Base-by-base conservation (phyloP, 192 early-diverging fungal genomes). In the Coemansia sp. region DNA sequence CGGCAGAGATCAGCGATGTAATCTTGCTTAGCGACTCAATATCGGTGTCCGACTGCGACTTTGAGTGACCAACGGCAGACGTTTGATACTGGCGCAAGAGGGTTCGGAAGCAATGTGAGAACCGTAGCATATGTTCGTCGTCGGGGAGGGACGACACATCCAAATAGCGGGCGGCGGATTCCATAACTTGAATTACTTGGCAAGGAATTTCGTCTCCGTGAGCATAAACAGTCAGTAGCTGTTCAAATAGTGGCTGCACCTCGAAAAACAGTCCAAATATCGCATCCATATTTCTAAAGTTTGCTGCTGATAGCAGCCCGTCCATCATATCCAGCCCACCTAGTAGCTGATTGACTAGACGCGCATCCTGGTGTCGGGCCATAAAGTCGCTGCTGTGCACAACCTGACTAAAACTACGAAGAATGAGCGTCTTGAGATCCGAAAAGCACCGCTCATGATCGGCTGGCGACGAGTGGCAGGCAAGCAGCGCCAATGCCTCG, bases 301-400 rank as follows among this genome's bases (percentile, higher is more conserved):
- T 80, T 29, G 77, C 77, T 1, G 77, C 72, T 3, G 72, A 48
- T n/a, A 80, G 62, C 10, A 80, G 70, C 22, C 77, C 77, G 43
- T 80, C 77, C 58, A 80, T 57, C 77, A 80, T 80, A n/a, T 80
- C 77, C 29, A 80, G 69, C 2, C 77, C 72, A n/a, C 74, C 77
- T 17, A 80, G 59, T 37, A 80, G 12, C 21, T 57, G 59, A 52
- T 56, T 55, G 25, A 75, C 59, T 12, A 65, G 54, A 25, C 55
- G 77, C n/a, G 39, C 29, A 23, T 80, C 69, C 29, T 80, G 71
- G 19, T 15, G 38, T 11, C 60, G 57, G 7, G 47, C 49, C 24
- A 17, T 21, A 47, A 65, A 67, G 58, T 35, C 27, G 11, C 17
- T 37, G 22, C 49, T 49, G 6, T 56, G 41, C 14, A 67, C 54